Conservation (phyloP, 192 early-diverging fungal genomes). For the Coemansia sp. region DNA sequence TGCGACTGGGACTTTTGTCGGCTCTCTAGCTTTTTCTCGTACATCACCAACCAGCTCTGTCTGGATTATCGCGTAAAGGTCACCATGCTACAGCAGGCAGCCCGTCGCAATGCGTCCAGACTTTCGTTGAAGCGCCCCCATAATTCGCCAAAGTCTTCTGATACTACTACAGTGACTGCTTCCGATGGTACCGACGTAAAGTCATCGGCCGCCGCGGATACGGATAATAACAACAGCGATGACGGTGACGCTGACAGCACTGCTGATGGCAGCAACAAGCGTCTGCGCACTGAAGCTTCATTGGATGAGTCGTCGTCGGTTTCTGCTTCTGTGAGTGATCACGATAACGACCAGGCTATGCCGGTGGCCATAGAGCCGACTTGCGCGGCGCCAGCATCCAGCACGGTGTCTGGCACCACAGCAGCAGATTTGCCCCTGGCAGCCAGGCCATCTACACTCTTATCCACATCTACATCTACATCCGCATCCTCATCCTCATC, state of each 20-base stretch:
- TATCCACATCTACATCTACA: background rate
- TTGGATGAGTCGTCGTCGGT: background rate
- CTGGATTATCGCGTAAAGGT: conserved; percentile 53
- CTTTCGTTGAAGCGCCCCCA: conserved; percentile 50
- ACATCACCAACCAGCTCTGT: conserved; percentile 56
- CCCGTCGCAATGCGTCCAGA: conserved; percentile 50
- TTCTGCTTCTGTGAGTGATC: background rate
- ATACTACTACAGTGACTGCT: background rate
- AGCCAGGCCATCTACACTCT: background rate
- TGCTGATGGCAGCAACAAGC: conserved; percentile 39
- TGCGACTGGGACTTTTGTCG: conserved; percentile 67
- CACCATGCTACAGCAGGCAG: conserved; percentile 52
- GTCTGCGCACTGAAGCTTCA: conserved; percentile 19
- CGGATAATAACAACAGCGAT: conserved; percentile 21
- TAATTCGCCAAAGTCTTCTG: conserved; percentile 6
- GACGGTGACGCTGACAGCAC: conserved; percentile 25
- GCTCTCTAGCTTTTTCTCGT: conserved; percentile 64
- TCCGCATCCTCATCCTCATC: background rate
- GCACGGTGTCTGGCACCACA: background rate
- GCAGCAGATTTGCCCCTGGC: background rate
- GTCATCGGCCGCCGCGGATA: background rate
- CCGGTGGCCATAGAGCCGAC: background rate
- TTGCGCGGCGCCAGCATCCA: background rate
- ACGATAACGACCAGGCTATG: background rate
- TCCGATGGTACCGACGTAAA: conserved; percentile 1